Evolutionary conservation across 1,139 yeast genomes (phyloP).

Genomic region (Saccharomyces hybrid): DNA sequence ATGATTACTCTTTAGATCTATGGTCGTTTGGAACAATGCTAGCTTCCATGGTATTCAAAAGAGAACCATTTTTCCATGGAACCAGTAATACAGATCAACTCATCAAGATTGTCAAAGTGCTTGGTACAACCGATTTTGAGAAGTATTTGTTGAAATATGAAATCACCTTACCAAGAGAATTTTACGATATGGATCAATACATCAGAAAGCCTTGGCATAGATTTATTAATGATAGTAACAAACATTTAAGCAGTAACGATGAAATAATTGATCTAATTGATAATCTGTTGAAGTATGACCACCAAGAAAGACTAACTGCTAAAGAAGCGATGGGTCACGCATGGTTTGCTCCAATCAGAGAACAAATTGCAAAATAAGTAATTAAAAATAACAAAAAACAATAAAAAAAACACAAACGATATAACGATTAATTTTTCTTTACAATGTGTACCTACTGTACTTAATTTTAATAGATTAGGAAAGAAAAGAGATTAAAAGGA

Average conservation of each 20-base stretch:
- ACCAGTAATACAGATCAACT: conserved; percentile 93
- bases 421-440: conserved; percentile 3
- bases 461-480: conserved; percentile 9
- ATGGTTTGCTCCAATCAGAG: conserved; percentile 36
- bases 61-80: conserved; percentile 97
- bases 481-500: neutral
- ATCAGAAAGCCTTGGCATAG: conserved; percentile 84
- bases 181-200: conserved; percentile 74
- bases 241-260: conserved; percentile 51
- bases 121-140: conserved; percentile 83
- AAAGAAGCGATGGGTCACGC: conserved; percentile 89
- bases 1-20: conserved; percentile 89
- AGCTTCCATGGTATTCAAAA: conserved; percentile 93
- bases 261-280: conserved; percentile 82
- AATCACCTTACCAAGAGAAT: conserved; percentile 69
- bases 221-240: conserved; percentile 69
- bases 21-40: conserved; percentile 98
- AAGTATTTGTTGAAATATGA: conserved; percentile 70
- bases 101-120: conserved; percentile 86
- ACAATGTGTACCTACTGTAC: neutral
- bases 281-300: conserved; percentile 79
- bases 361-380: conserved; percentile 6
- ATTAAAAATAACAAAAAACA: too few species aligned
- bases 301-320: conserved; percentile 90
- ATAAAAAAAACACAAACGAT: conserved; percentile 7